Evolutionary conservation across 345 rosid genomes (phyloP).

Genomic region (Bretschneidera sinensis): DNA sequence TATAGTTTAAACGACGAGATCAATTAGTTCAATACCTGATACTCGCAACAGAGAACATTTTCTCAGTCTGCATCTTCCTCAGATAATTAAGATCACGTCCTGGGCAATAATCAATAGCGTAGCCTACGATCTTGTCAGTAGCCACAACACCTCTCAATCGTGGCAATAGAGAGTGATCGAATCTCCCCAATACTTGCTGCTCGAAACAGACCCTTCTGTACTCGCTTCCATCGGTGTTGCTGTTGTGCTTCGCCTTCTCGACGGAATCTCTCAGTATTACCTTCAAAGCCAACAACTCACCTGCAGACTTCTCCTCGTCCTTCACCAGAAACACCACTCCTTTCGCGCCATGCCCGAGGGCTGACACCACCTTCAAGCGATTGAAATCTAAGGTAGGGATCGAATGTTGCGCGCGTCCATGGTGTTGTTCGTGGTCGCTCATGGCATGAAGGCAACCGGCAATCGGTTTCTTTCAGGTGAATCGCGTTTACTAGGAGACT

Average conservation of each 20-base stretch:
- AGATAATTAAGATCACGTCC: slow-evolving; percentile 58
- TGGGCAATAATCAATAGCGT: slow-evolving; percentile 89
- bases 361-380: slow-evolving; percentile 41
- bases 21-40: slow-evolving; percentile 43
- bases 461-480: neutral
- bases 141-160: slow-evolving; percentile 60
- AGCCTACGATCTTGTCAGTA: slow-evolving; percentile 62
- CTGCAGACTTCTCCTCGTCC: slow-evolving; percentile 22
- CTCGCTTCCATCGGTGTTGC: slow-evolving; percentile 21
- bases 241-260: slow-evolving; percentile 38
- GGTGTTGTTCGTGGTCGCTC: slow-evolving; percentile 12
- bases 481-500: neutral
- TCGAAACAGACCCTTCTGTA: slow-evolving; percentile 66
- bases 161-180: slow-evolving; percentile 76
- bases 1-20: too few relatives aligned
- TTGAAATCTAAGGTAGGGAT: slow-evolving; percentile 36
- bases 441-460: too few relatives aligned
- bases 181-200: slow-evolving; percentile 45
- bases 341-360: slow-evolving; percentile 84
- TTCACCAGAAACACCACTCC: slow-evolving; percentile 78
- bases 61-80: slow-evolving; percentile 63
- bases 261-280: slow-evolving; percentile 57
- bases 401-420: neutral
- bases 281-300: slow-evolving; percentile 62
- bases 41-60: slow-evolving; percentile 63